Evolutionary conservation across 768 basidiomycete genomes (phyloP).

Genomic region (Polyporus arcularius): DNA sequence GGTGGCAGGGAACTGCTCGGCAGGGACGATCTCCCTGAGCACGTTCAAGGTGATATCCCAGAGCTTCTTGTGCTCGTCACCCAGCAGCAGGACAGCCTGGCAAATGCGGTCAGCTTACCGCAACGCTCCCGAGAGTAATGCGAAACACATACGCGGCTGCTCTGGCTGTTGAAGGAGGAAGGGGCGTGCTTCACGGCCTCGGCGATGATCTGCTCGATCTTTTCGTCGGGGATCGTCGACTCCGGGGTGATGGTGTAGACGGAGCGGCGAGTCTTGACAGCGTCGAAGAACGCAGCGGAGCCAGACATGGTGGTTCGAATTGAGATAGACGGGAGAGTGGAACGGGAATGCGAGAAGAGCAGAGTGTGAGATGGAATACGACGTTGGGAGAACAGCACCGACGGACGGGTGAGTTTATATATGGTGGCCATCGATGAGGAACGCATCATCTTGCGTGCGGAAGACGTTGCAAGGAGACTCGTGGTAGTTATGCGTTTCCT

Average conservation of each 20-base stretch:
- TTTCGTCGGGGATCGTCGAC: slow-evolving; percentile 22
- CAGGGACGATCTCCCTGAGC: slow-evolving; percentile 22
- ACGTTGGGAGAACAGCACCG: background rate
- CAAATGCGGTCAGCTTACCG: background rate
- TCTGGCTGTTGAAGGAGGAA: slow-evolving; percentile 26
- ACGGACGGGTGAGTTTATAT: background rate
- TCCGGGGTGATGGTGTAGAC: slow-evolving; percentile 21
- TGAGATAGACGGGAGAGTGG: background rate
- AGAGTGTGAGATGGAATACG: background rate
- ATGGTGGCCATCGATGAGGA: slow-evolving; percentile 5
- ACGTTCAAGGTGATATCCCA: slow-evolving; percentile 22
- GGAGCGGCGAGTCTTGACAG: slow-evolving; percentile 23
- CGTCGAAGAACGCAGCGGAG: slow-evolving; percentile 23
- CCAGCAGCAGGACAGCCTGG: slow-evolving; percentile 22
- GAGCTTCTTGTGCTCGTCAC: slow-evolving; percentile 26
- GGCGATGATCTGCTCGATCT: slow-evolving; percentile 23
- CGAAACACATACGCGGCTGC: slow-evolving; percentile 14
- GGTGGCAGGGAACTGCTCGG: slow-evolving; percentile 20
- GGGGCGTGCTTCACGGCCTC: slow-evolving; percentile 22
- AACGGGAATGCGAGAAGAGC: background rate
- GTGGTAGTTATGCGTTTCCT: background rate
- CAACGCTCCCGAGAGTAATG: no score
- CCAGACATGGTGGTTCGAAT: slow-evolving; percentile 14
- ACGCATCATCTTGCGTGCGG: background rate
- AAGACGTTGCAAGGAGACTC: background rate